Conservation (phyloP, 192 early-diverging fungal species). For the Funneliformis geosporum region DNA sequence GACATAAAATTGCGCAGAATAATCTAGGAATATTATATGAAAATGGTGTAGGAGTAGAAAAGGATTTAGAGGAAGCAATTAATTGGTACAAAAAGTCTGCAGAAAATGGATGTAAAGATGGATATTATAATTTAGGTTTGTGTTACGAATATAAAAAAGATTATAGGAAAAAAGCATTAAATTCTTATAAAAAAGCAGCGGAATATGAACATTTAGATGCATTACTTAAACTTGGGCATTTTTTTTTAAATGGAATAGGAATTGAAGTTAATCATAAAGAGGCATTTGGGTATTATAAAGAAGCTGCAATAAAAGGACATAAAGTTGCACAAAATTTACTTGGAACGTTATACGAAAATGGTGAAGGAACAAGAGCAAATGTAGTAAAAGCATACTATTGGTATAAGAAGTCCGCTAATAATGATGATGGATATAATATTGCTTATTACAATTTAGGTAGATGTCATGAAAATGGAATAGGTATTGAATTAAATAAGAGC, state of each 20-base stretch:
- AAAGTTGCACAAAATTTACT: slow-evolving; percentile 44
- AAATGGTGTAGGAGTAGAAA: too few species aligned
- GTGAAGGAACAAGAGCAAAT: background rate
- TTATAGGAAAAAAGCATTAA: too few species aligned
- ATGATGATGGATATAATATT: slow-evolving; percentile 74
- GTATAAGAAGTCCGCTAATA: slow-evolving; percentile 66
- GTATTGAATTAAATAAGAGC: slow-evolving; percentile 50
- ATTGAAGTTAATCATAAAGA: background rate
- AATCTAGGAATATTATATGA: too few species aligned
- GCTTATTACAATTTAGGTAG: slow-evolving; percentile 60
- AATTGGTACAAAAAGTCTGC: too few species aligned
- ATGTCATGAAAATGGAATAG: slow-evolving; percentile 69
- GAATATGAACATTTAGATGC: too few species aligned
- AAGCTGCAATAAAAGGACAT: slow-evolving; percentile 20
- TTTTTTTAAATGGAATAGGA: background rate
- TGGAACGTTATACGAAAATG: background rate
- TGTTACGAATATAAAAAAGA: too few species aligned
- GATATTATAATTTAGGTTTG: too few species aligned
- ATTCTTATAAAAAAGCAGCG: too few species aligned
- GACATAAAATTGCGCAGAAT: too few species aligned
- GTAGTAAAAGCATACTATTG: slow-evolving; percentile 61
- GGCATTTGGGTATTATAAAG: background rate
- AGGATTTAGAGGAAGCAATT: too few species aligned
- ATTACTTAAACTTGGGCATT: too few species aligned
- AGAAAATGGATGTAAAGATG: too few species aligned